These are phyloP conservation scores for Lignosus rhinocerotis DNA, from an alignment of 1,284 basidiomycete genomes.

Conservation along the genomic window DNA sequence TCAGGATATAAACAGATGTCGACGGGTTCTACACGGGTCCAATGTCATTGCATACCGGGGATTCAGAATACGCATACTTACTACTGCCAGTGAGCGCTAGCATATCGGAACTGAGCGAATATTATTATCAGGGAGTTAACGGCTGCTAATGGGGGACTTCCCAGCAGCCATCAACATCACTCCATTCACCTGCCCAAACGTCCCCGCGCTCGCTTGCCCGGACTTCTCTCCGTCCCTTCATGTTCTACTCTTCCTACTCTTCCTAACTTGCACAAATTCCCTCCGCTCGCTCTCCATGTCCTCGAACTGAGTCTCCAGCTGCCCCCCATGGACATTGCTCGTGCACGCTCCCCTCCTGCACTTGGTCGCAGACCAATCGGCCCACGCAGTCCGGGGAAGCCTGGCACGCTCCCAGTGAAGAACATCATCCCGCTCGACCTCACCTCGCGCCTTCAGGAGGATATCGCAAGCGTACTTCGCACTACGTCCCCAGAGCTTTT, in stretches of 20 bases:
- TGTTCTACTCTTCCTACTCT: slow-evolving; percentile 9
- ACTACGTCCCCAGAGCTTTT: slow-evolving; percentile 16
- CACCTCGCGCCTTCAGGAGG: slow-evolving; percentile 23
- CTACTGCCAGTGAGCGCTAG: slow-evolving; percentile 9
- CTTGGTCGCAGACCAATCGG: slow-evolving; percentile 23
- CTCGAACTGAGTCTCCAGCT: background rate
- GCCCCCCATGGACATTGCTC: slow-evolving; percentile 23
- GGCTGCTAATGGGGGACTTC: slow-evolving; percentile 5
- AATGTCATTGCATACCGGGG: background rate
- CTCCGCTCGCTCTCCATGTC: slow-evolving; percentile 6
- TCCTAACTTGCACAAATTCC: slow-evolving; percentile 5
- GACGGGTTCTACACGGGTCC: too few species aligned
- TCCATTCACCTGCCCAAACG: slow-evolving; percentile 8
- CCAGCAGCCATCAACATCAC: slow-evolving; percentile 18
- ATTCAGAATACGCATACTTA: slow-evolving; percentile 10
- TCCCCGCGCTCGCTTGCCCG: background rate
- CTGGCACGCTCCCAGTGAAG: slow-evolving; percentile 16
- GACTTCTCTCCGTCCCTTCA: slow-evolving; percentile 19
- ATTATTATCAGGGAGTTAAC: slow-evolving; percentile 14
- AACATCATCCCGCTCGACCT: slow-evolving; percentile 26
- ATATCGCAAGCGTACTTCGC: slow-evolving; percentile 11
- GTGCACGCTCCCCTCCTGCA: slow-evolving; percentile 23
- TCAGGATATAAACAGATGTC: too few species aligned
- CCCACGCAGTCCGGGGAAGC: slow-evolving; percentile 25
- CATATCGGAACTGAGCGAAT: background rate